phyloP scores from a whole-genome alignment of 73 alveolate genomes.

The Tetrahymena borealis region DNA sequence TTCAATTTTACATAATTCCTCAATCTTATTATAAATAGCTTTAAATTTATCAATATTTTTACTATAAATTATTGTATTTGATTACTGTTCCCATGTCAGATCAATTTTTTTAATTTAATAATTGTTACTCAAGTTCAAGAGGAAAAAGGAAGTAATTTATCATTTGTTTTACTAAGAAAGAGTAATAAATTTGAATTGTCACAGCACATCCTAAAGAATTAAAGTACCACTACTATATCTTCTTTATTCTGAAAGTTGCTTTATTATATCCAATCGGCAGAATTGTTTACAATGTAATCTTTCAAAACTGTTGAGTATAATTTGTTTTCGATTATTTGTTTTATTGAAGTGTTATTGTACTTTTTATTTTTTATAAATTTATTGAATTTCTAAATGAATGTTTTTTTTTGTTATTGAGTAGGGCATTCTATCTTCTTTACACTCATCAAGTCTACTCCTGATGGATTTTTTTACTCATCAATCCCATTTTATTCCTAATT shows the following conservation, averaged over 20 bases:
- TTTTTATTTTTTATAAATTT: background rate
- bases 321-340: background rate
- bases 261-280: background rate
- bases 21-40: no score
- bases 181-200: background rate
- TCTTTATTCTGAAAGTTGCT: background rate
- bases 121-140: background rate
- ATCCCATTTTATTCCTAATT: no score
- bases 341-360: background rate
- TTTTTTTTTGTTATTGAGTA: background rate
- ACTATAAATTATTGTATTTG: no score
- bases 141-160: background rate
- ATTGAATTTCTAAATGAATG: background rate
- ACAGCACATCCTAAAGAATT: background rate
- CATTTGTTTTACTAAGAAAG: background rate
- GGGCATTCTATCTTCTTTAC: background rate
- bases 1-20: no score
- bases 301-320: background rate
- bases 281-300: background rate
- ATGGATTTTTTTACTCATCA: no score
- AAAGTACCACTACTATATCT: background rate
- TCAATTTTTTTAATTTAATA: background rate
- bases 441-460: background rate
- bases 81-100: no score
- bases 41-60: no score